A percentile compares a stretch with the other conserved stretches of the same genome.
Evolutionary conservation across 805 yeast species (phyloP).

Genomic region (Maudiozyma bulderi): DNA sequence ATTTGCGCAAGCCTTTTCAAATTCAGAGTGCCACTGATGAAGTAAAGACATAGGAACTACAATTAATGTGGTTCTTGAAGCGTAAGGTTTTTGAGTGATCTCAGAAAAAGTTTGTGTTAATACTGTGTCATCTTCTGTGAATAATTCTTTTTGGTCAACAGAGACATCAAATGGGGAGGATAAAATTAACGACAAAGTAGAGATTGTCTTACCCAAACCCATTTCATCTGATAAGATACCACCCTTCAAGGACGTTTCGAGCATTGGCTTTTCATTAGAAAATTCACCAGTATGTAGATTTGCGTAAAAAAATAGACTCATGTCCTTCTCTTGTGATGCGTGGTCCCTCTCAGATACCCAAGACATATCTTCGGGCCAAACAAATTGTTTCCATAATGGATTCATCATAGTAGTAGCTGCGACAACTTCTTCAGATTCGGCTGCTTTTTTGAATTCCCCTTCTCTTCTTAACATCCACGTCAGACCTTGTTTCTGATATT

Average conservation of each 20-base stretch:
- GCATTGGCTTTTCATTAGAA: slow-evolving; percentile 54
- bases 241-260: slow-evolving; percentile 55
- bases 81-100: slow-evolving; percentile 35
- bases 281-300: slow-evolving; percentile 76
- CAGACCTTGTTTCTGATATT: slow-evolving; percentile 76
- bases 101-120: background rate
- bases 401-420: slow-evolving; percentile 46
- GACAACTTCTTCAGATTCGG: slow-evolving; percentile 13
- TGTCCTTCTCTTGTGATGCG: background rate
- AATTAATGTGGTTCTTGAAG: slow-evolving; percentile 62
- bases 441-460: slow-evolving; percentile 37
- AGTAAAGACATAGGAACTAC: slow-evolving; percentile 85
- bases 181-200: slow-evolving; percentile 64
- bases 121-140: slow-evolving; percentile 2
- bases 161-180: slow-evolving; percentile 47
- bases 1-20: slow-evolving; percentile 44
- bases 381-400: slow-evolving; percentile 76
- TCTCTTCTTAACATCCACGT: slow-evolving; percentile 88
- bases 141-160: slow-evolving; percentile 6
- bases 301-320: slow-evolving; percentile 42
- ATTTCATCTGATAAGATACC: slow-evolving; percentile 93
- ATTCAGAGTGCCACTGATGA: slow-evolving; percentile 88
- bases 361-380: slow-evolving; percentile 56
- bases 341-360: slow-evolving; percentile 25
- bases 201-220: slow-evolving; percentile 93